Base-by-base conservation (phyloP, 2,329 filamentous ascomycete genomes). In the Pseudopithomyces maydicus region DNA sequence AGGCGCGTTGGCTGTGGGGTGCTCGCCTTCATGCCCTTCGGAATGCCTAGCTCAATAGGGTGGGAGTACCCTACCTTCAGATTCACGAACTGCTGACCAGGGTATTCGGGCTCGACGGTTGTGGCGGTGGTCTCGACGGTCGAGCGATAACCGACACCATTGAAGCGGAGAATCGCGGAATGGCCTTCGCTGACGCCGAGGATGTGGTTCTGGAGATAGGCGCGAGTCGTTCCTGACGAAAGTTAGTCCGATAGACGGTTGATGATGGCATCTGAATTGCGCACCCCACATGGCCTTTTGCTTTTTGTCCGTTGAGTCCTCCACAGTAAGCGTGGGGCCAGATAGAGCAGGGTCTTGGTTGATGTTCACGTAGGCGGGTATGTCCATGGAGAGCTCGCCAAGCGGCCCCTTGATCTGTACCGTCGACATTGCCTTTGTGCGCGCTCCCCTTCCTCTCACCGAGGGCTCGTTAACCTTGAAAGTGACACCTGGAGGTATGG, bases 21-120 rank as follows among this genome's bases (percentile, higher is more conserved):
- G 77, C 88, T 94, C 17, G 93, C 95, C 72, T 85, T 92, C 43
- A 99, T 88, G 23, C 93, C 92, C 65, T 82, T 70, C 0, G 95
- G 95, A 46, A 98, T 87, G 3, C 87, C 88, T 72, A 97, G 82
- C 78, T 99, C 94, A 63, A 99, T 91, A 0, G 94, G 90, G 82
- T 99, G 95, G 61, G 94, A 96, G 79, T 92, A 99, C 56, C 95
- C 95, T 54, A 99, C 90, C 83, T 98, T 98, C 64, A 99, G 81
- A 61, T 90, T 92, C 41, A 99, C 88, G 69, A 96, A 96, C 74
- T 92, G 85, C 78, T 97, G 93, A 41, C 90, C 92, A 0, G 87
- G 86, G 73, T 88, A 97, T 72, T 88, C 82, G 57, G 90, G 77
- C 46, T 77, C 60, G 44, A 84, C 87, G 57, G 89, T 91, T 33